Evolutionary conservation across 495 filamentous ascomycete species (phyloP), one percentile per base, ranked within the genome.

Genomic region (Penicillium ochrochloron): DNA sequence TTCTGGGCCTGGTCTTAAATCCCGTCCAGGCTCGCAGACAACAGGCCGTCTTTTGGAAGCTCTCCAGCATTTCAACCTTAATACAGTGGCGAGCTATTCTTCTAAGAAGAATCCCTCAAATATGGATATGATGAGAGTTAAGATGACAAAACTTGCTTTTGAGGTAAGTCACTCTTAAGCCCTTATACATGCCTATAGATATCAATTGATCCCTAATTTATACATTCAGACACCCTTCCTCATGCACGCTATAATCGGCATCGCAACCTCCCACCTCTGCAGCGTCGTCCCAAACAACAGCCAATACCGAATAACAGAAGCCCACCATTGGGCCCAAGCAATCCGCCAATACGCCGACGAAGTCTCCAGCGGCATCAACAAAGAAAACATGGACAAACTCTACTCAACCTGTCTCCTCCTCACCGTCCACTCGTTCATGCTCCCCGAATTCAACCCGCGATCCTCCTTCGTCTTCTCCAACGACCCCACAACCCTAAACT

Each of bases 201-300:
- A 12, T 21, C 34, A 37, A 33, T 9, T 33, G 31, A 9, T 33
- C 14, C 2, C 14, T 54, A 15, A 61, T 70, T 59, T 71, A 61
- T n/a, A 39, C 14, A 5, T 27, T 57, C 53, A 84, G 80, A 70
- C 78, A 19, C 80, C 82, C 2, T 80, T 75, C 61, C 66, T 83
- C 19, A 82, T 84, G 80, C 82, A 84, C 61, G 70, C 75, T 42
- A 70, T 82, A 23, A 72, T 83, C 57, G 79, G 73, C 3, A 68
- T 74, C 25, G 72, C 81, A 59, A 73, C 75, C 21, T 71, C 75
- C 29, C 79, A 83, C 58, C 72, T 83, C 52, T 74, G 77, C 59
- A 70, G 70, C 48, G 60, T 74, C 15, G 63, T 73, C 59, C 70
- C 68, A 5, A 67, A 70, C 31, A 71, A 73, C 25, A 68, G 44